A percentile compares a stretch with the other conserved stretches of the same genome.
Evolutionary conservation across 306 rosid species (phyloP).

Genomic region (apple (Malus domestica)): ASM211411v1 NC_041795.1:7227001-7227500

Average conservation of each 20-base stretch:
- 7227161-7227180: background rate
- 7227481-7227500: conserved; percentile 82
- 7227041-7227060: conserved; percentile 88
- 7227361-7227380: conserved; percentile 1
- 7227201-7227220: background rate
- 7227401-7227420: conserved; percentile 59
- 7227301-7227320: background rate
- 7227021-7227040: conserved; percentile 88
- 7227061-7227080: conserved; percentile 85
- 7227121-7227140: background rate
- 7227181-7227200: background rate
- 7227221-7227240: background rate
- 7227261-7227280: background rate
- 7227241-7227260: background rate
- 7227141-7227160: background rate
- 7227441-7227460: conserved; percentile 71
- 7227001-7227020: conserved; percentile 92
- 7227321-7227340: background rate
- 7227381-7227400: background rate
- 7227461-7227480: conserved; percentile 63
- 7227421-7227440: conserved; percentile 97
- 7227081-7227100: conserved; percentile 98
- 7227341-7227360: background rate
- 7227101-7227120: conserved; percentile 14
- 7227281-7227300: background rate